Evolutionary conservation across 2,329 filamentous ascomycete species (phyloP).

Genomic region (Colletotrichum musicola): DNA sequence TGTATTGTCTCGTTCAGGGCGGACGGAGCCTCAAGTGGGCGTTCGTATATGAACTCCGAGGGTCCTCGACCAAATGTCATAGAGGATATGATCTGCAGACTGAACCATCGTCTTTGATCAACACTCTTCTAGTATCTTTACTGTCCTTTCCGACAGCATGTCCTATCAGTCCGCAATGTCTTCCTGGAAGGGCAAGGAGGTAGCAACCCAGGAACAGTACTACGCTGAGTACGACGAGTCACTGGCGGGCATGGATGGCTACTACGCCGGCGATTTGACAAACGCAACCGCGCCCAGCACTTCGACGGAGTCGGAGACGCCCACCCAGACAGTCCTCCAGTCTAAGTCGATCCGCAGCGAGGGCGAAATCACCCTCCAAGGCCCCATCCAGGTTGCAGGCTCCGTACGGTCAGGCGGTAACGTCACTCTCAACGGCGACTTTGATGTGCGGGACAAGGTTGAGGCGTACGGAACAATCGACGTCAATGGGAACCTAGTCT

Average conservation of each 20-base stretch:
- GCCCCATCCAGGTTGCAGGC: slow-evolving; percentile 61
- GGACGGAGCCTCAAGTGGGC: background rate
- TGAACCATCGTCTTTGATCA: background rate
- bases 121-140: background rate
- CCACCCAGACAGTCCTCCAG: slow-evolving; percentile 45
- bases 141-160: slow-evolving; percentile 17
- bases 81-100: too few species aligned
- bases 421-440: slow-evolving; percentile 58
- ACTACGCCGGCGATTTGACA: slow-evolving; percentile 43
- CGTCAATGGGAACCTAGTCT: background rate
- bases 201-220: slow-evolving; percentile 25
- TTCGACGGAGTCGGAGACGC: slow-evolving; percentile 21
- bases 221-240: slow-evolving; percentile 22
- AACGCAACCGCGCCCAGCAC: slow-evolving; percentile 29
- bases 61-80: background rate
- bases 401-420: slow-evolving; percentile 60
- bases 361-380: slow-evolving; percentile 53
- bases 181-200: slow-evolving; percentile 30
- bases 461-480: slow-evolving; percentile 47
- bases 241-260: slow-evolving; percentile 35
- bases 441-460: slow-evolving; percentile 58
- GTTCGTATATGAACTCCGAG: slow-evolving; percentile 15
- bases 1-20: background rate
- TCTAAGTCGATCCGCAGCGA: slow-evolving; percentile 58
- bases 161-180: slow-evolving; percentile 16